A percentile compares a stretch with the other conserved stretches of the same genome.
These are phyloP conservation scores for Letharia lupina DNA, from an alignment of 495 filamentous ascomycete species.

Conservation along the genomic window DNA sequence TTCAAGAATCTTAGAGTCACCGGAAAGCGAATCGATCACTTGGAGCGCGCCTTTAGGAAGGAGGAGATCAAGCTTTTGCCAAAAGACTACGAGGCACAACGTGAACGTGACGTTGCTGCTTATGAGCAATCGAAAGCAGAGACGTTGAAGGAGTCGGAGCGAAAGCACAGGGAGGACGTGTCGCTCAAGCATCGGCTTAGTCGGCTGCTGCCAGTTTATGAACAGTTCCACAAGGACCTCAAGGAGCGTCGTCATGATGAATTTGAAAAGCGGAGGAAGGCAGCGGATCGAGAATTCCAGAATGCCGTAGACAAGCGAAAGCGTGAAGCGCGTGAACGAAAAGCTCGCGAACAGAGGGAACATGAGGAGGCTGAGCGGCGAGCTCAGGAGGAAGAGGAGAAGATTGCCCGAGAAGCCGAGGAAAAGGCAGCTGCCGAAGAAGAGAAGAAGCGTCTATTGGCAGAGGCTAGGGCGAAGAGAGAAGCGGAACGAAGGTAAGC, in stretches of 20 bases:
- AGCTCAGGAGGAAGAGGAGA: slow-evolving; percentile 77
- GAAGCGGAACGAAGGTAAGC: slow-evolving; percentile 75
- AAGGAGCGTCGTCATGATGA: slow-evolving; percentile 83
- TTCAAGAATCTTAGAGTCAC: slow-evolving; percentile 83
- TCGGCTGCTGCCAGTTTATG: slow-evolving; percentile 72
- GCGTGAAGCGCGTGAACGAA: slow-evolving; percentile 72
- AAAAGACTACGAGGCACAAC: slow-evolving; percentile 78
- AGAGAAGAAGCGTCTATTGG: slow-evolving; percentile 51
- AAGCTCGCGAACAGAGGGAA: slow-evolving; percentile 64
- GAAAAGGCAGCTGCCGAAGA: slow-evolving; percentile 69
- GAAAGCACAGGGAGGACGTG: slow-evolving; percentile 83
- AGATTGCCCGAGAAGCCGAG: slow-evolving; percentile 66
- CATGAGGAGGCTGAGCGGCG: slow-evolving; percentile 70
- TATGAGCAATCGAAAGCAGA: slow-evolving; percentile 72
- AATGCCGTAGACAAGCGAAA: slow-evolving; percentile 76
- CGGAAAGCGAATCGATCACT: slow-evolving; percentile 91
- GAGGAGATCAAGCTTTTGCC: slow-evolving; percentile 89
- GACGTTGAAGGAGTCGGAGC: slow-evolving; percentile 68
- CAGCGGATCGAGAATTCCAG: slow-evolving; percentile 83
- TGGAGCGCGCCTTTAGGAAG: slow-evolving; percentile 91
- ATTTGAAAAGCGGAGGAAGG: slow-evolving; percentile 85
- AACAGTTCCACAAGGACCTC: slow-evolving; percentile 67
- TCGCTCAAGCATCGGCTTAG: slow-evolving; percentile 84
- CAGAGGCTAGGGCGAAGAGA: slow-evolving; percentile 67
- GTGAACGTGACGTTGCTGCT: slow-evolving; percentile 66